Evolutionary conservation across 2,329 filamentous ascomycete species (phyloP), one percentile per base, ranked within the genome.

Genomic region (Penicillium sp.): DNA sequence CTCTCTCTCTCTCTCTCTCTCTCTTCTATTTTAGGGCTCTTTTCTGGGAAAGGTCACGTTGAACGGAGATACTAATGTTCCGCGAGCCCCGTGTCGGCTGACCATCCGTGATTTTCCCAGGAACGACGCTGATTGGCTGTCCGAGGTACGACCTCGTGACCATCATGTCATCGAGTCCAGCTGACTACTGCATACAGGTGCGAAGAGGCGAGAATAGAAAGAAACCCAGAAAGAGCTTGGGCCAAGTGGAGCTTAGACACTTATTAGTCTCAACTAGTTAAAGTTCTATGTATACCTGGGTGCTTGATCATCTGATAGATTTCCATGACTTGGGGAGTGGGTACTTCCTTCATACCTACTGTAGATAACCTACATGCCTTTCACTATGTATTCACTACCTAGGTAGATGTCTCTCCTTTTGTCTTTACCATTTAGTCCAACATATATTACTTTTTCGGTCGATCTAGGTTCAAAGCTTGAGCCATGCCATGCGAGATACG

Each of bases 81-180:
- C 60, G 60, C 45, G 46, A 55, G 44, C 50, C 50, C 49, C 59
- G 56, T 66, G 72, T 76, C 73, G 72, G 72, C 69, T 75, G 73
- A 76, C 73, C 73, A 70, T 61, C 67, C 61, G 66, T 67, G 65
- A 68, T 74, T 75, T 75, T 42, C 67, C 61, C 69, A 64, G 60
- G 65, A 67, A 65, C 55, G 47, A 16, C 26, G 46, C 13, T 67
- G n/a, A 72, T 73, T 73, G 68, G 69, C 49, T 55, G 26, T 10
- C 26, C 4, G 31, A 35, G 25, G 45, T 26, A n/a, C 35, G 50
- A 45, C 58, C 64, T 66, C 63, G 63, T 65, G 63, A 66, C 60
- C 57, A 54, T 47, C 59, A 63, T 62, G 59, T 62, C 62, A 63
- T 64, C 55, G 59, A 60, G 62, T 63, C 61, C 64, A 66, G 62